These are phyloP conservation scores for Oxyria digyna DNA, from an alignment of 148 eudicot genomes.

Conservation along the genomic window DNA sequence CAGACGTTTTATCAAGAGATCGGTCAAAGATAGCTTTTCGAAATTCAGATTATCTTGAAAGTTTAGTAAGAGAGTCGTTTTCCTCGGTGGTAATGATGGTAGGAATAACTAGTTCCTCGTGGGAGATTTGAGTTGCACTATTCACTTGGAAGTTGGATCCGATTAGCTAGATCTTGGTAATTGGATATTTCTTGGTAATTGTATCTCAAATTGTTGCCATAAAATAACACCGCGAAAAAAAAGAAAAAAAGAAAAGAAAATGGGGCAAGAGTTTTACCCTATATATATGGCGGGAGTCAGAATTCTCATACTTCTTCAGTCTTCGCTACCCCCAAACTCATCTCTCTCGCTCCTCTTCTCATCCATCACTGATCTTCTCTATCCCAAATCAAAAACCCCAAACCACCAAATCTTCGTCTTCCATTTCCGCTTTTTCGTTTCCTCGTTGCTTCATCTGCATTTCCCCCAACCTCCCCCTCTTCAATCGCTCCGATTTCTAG, in stretches of 20 bases:
- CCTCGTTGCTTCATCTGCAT: conserved; percentile 1
- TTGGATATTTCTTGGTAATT: too few species aligned
- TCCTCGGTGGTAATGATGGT: too few species aligned
- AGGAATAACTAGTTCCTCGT: too few species aligned
- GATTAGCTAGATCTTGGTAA: too few species aligned
- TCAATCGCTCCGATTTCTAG: conserved; percentile 8
- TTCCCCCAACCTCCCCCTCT: background rate
- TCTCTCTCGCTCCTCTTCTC: background rate
- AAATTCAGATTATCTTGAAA: too few species aligned
- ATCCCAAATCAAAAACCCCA: background rate
- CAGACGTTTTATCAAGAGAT: too few species aligned
- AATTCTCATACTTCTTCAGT: background rate
- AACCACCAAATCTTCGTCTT: background rate
- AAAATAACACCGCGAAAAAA: background rate
- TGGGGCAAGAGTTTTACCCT: conserved; percentile 1
- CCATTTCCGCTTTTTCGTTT: background rate
- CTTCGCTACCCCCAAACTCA: background rate
- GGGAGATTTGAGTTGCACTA: too few species aligned
- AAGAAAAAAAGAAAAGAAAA: background rate
- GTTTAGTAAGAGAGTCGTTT: too few species aligned
- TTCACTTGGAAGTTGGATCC: too few species aligned
- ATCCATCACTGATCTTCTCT: background rate
- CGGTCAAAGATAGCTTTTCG: too few species aligned
- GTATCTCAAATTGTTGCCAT: background rate
- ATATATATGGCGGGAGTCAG: conserved; percentile 7